These are phyloP conservation scores for Talaromyces sp. DNA, from an alignment of 2,329 filamentous ascomycete genomes.

Conservation along the genomic window DNA sequence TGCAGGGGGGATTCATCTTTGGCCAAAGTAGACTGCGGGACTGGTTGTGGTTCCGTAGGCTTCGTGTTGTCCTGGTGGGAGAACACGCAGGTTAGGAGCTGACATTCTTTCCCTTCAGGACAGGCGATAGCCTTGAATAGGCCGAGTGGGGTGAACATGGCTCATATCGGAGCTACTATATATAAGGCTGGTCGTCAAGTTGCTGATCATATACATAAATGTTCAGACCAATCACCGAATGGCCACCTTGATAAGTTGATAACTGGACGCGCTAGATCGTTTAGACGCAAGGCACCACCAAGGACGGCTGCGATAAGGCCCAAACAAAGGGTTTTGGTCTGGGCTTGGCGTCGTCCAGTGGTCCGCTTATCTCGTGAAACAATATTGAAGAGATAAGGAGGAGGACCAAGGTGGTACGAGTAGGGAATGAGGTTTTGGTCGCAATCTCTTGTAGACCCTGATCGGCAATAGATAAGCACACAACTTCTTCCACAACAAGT, in stretches of 20 bases:
- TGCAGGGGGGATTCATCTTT: conserved; percentile 16
- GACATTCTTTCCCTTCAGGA: conserved; percentile 48
- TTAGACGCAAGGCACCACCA: neutral
- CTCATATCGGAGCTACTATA: conserved; percentile 10
- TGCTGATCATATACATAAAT: neutral
- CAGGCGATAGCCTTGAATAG: conserved; percentile 52
- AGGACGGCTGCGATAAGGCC: neutral
- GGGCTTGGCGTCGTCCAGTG: neutral
- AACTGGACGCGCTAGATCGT: neutral
- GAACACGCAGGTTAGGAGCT: conserved; percentile 56
- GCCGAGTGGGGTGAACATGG: conserved; percentile 54
- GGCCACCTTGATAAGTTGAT: neutral
- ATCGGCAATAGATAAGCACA: neutral
- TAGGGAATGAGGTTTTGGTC: neutral
- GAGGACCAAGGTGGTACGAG: neutral
- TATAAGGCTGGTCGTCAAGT: neutral
- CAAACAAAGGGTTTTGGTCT: neutral
- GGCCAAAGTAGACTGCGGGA: conserved; percentile 9
- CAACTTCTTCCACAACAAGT: neutral
- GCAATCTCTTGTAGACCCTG: neutral
- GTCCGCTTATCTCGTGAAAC: neutral
- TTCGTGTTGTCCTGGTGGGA: conserved; percentile 39
- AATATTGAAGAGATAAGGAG: neutral
- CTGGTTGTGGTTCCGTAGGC: neutral
- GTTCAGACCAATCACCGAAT: neutral